Conservation (phyloP, 75 land plant species). For the Larix kaempferi region DNA sequence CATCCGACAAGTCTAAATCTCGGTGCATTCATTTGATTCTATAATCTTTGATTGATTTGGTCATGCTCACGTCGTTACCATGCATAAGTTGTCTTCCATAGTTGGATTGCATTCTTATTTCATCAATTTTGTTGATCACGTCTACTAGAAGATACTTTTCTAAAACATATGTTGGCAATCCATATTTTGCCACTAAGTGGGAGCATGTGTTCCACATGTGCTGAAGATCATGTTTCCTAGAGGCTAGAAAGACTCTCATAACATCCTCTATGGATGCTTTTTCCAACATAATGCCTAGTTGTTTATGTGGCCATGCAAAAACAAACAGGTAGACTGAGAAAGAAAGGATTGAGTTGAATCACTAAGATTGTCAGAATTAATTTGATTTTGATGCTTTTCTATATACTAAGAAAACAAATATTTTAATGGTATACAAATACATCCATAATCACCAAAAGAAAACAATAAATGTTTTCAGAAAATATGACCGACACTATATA, state of each 20-base stretch:
- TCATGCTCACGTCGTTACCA: not conserved
- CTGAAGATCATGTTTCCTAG: slow-evolving; percentile 80
- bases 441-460: not conserved
- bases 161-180: slow-evolving; percentile 70
- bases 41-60: slow-evolving; percentile 55
- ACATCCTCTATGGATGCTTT: slow-evolving; percentile 89
- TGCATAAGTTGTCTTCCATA: slow-evolving; percentile 11
- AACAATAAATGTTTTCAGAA: not conserved
- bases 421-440: not conserved
- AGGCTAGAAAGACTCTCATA: slow-evolving; percentile 80
- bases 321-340: not conserved
- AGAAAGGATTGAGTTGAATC: not conserved
- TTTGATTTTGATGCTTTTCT: not conserved
- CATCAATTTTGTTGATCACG: slow-evolving; percentile 75
- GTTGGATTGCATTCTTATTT: slow-evolving; percentile 67
- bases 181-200: slow-evolving; percentile 84
- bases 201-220: slow-evolving; percentile 88
- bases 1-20: slow-evolving; percentile 95
- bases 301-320: slow-evolving; percentile 44
- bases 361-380: not conserved
- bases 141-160: slow-evolving; percentile 85
- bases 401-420: not conserved
- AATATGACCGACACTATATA: not conserved
- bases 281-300: slow-evolving; percentile 79
- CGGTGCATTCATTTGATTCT: slow-evolving; percentile 78